Conservation (phyloP, 768 basidiomycete genomes). For the Suillus americanus region DNA sequence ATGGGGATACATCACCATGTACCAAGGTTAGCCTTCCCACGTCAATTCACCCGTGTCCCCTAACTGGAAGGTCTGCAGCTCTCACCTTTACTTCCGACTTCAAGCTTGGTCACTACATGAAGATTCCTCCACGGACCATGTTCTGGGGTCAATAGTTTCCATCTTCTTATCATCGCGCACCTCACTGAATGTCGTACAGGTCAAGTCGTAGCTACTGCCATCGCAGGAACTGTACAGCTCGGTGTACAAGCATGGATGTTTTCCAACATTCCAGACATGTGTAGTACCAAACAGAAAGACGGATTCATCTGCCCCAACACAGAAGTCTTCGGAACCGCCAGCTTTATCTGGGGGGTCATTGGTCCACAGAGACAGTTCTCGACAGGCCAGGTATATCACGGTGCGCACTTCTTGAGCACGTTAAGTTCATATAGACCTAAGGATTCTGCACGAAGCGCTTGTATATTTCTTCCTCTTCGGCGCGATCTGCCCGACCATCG, state of each 20-base stretch:
- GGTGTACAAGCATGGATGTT: slow-evolving; percentile 48
- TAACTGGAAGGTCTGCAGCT: slow-evolving; percentile 43
- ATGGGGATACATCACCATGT: slow-evolving; percentile 67
- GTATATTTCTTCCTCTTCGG: slow-evolving; percentile 80
- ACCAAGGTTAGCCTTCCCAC: slow-evolving; percentile 39
- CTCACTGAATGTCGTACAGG: slow-evolving; percentile 26
- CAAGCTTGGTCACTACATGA: slow-evolving; percentile 31
- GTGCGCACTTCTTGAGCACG: slow-evolving; percentile 17
- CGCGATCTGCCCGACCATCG: slow-evolving; percentile 53
- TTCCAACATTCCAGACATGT: slow-evolving; percentile 42
- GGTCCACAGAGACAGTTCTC: slow-evolving; percentile 76
- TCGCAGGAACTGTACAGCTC: slow-evolving; percentile 43
- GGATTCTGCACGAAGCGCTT: slow-evolving; percentile 32
- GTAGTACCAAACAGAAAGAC: slow-evolving; percentile 47
- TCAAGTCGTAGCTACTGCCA: slow-evolving; percentile 35
- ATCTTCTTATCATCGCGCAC: neutral
- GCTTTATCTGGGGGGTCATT: slow-evolving; percentile 81
- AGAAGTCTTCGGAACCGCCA: slow-evolving; percentile 76
- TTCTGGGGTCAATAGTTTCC: slow-evolving; percentile 20
- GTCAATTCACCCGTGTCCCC: slow-evolving; percentile 54
- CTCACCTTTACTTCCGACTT: slow-evolving; percentile 36
- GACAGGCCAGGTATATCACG: slow-evolving; percentile 58
- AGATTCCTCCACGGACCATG: slow-evolving; percentile 32
- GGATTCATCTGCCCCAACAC: slow-evolving; percentile 72
- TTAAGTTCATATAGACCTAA: neutral